phyloP scores from a whole-genome alignment of 768 basidiomycete species.

The Trametes cingulata region DNA sequence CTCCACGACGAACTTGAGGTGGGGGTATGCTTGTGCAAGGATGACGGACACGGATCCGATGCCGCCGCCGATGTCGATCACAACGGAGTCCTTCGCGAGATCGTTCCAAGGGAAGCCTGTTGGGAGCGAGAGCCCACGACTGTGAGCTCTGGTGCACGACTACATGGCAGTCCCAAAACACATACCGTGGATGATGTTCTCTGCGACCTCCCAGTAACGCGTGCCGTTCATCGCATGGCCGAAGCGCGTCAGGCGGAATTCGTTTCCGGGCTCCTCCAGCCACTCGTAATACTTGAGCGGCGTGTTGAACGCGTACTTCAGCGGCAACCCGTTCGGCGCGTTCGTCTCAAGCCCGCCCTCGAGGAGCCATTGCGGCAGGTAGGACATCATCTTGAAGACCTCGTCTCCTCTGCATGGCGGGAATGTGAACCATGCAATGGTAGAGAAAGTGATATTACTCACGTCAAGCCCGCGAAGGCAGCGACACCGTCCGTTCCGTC shows the following conservation, averaged over 20 bases:
- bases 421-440: background rate
- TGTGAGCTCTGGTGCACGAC: background rate
- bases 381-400: slow-evolving; percentile 5
- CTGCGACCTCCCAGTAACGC: slow-evolving; percentile 54
- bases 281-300: slow-evolving; percentile 58
- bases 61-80: slow-evolving; percentile 25
- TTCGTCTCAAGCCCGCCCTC: background rate
- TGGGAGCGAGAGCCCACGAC: background rate
- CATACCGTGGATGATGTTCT: slow-evolving; percentile 18
- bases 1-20: slow-evolving; percentile 22
- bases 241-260: slow-evolving; percentile 56
- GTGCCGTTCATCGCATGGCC: slow-evolving; percentile 73
- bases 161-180: background rate
- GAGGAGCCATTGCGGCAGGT: slow-evolving; percentile 10
- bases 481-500: slow-evolving; percentile 61
- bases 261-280: slow-evolving; percentile 59
- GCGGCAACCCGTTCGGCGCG: slow-evolving; percentile 34
- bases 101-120: slow-evolving; percentile 23
- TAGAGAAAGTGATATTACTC: slow-evolving; percentile 21
- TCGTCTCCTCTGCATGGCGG: slow-evolving; percentile 1
- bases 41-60: slow-evolving; percentile 23
- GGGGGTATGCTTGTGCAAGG: slow-evolving; percentile 19
- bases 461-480: slow-evolving; percentile 70
- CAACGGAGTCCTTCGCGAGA: slow-evolving; percentile 18
- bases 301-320: slow-evolving; percentile 63